A percentile compares a stretch with the other conserved stretches of the same genome.
Evolutionary conservation across 176 grass and related monocot species (phyloP).

Genomic region (Carex scoparia): DNA sequence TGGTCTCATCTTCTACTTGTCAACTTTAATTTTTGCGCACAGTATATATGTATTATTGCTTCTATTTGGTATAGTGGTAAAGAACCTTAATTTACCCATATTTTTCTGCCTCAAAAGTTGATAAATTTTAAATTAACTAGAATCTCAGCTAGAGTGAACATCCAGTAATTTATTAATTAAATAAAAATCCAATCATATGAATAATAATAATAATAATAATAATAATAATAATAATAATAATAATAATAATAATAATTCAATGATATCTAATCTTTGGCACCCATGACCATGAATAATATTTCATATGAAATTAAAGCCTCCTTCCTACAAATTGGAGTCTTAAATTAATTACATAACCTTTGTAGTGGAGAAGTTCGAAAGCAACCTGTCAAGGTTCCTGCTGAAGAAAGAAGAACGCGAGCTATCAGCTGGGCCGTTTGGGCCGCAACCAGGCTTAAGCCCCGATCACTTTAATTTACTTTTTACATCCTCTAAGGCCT

Average conservation of each 20-base stretch:
- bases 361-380: slow-evolving; percentile 36
- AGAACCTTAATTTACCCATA: not conserved
- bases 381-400: slow-evolving; percentile 42
- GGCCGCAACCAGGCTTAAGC: no score
- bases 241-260: no score
- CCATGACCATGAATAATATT: not conserved
- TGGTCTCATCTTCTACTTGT: not conserved
- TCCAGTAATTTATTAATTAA: no score
- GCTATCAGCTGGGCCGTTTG: no score
- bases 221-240: no score
- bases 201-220: no score
- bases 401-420: no score
- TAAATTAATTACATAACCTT: not conserved
- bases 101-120: not conserved
- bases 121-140: not conserved
- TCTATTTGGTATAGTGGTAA: not conserved
- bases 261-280: not conserved
- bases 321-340: not conserved
- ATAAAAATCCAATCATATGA: no score
- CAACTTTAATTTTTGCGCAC: slow-evolving; percentile 13
- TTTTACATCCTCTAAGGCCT: no score
- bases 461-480: no score
- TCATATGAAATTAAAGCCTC: not conserved
- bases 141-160: not conserved
- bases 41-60: slow-evolving; percentile 38